Percentiles rank a stretch among this genome's conserved stretches.
Evolutionary conservation across 345 rosid species (phyloP).

Genomic region (Syzygium aqueum): DNA sequence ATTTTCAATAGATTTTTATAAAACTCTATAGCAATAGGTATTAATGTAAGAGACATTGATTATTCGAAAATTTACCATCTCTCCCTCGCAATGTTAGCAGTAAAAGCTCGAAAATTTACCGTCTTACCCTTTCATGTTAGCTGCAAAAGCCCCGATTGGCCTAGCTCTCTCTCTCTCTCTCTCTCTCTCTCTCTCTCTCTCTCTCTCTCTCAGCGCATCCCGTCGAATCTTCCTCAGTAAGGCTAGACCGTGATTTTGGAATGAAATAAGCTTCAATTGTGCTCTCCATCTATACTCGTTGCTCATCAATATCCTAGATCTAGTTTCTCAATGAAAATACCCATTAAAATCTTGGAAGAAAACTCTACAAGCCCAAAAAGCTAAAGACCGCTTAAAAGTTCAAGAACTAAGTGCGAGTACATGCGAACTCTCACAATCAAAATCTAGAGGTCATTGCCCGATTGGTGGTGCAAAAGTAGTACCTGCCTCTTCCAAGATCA

Average conservation of each 20-base stretch:
- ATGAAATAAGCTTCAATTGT: not conserved
- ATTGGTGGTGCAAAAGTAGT: not conserved
- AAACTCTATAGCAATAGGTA: not conserved
- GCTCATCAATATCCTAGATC: not conserved
- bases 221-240: not conserved
- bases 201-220: rapidly evolving
- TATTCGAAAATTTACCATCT: not conserved
- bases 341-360: not conserved
- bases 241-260: not conserved
- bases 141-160: not conserved
- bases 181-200: not conserved
- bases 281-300: not conserved
- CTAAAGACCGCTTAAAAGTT: not conserved
- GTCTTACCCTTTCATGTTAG: not conserved
- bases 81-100: no score
- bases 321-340: not conserved
- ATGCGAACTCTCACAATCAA: not conserved
- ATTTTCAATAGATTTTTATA: no score
- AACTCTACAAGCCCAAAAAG: not conserved
- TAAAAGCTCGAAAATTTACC: no score
- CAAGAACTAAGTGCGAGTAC: not conserved
- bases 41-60: not conserved
- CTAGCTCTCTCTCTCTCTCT: no score
- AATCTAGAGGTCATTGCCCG: not conserved
- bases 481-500: not conserved